phyloP scores from a whole-genome alignment of 2,329 filamentous ascomycete species.

The Phaeomoniella chlamydospora region DNA sequence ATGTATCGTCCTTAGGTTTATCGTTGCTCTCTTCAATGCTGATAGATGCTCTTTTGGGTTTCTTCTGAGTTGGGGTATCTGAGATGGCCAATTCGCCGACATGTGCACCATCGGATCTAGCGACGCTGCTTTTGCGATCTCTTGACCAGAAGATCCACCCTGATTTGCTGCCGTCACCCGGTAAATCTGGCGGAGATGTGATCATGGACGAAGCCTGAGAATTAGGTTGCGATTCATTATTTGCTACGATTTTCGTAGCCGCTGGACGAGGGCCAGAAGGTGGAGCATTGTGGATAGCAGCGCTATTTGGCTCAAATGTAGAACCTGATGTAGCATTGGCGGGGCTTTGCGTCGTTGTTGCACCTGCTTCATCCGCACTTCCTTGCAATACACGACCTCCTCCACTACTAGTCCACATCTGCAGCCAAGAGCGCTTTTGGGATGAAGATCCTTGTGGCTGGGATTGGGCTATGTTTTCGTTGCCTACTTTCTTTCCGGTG shows the following conservation, averaged over 20 bases:
- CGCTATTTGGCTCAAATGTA: no score
- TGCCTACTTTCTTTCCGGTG: conserved; percentile 11
- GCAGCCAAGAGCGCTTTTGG: conserved; percentile 27
- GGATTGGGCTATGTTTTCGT: no score
- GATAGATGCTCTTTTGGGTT: conserved; percentile 14
- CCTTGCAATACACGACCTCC: no score
- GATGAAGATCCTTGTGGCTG: conserved; percentile 9
- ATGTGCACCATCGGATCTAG: conserved; percentile 5
- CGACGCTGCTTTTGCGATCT: conserved; percentile 6
- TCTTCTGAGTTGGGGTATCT: conserved; percentile 10
- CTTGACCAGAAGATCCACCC: conserved; percentile 15
- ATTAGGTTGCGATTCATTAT: conserved; percentile 1
- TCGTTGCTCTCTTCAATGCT: conserved; percentile 12
- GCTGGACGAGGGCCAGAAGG: no score
- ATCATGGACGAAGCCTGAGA: conserved; percentile 9
- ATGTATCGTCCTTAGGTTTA: neutral
- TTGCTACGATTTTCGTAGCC: no score
- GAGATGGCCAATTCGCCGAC: conserved; percentile 11
- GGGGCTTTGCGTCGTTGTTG: no score
- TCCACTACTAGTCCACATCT: conserved; percentile 25
- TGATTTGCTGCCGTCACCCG: conserved; percentile 8
- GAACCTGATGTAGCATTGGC: no score
- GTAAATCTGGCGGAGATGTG: conserved; percentile 7
- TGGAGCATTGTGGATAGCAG: no score
- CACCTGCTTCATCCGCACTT: no score